Conservation (phyloP, 805 yeast species). For the Kazachstania bromeliacearum region DNA sequence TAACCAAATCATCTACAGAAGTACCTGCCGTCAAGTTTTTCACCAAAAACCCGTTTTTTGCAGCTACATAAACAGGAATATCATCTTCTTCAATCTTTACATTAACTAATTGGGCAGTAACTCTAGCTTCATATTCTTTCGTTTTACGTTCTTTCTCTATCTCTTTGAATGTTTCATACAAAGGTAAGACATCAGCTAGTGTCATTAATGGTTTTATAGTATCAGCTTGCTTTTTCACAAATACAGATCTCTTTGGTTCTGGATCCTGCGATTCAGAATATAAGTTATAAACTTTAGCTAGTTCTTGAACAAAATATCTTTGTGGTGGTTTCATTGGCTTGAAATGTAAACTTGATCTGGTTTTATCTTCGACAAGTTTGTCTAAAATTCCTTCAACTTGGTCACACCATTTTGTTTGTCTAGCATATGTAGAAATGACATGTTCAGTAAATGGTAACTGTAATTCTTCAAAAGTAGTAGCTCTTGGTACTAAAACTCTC, state of each 20-base stretch:
- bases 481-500: constrained; percentile 17
- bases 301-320: constrained; percentile 58
- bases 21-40: constrained; percentile 46
- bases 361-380: constrained; percentile 37
- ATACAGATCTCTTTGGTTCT: constrained; percentile 71
- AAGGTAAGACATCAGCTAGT: constrained; percentile 27
- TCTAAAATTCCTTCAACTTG: constrained; percentile 48
- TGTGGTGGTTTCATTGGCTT: constrained; percentile 66
- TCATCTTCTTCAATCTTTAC: constrained; percentile 14
- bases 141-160: constrained; percentile 28
- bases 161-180: constrained; percentile 37
- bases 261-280: constrained; percentile 70
- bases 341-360: constrained; percentile 44
- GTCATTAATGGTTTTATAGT: constrained; percentile 17
- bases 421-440: constrained; percentile 38
- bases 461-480: constrained; percentile 21
- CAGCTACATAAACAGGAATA: constrained; percentile 11
- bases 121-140: constrained; percentile 22
- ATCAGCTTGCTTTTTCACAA: constrained; percentile 35
- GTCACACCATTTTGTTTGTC: constrained; percentile 61
- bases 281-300: constrained; percentile 50
- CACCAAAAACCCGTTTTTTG: constrained; percentile 46
- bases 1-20: constrained; percentile 37
- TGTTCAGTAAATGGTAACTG: constrained; percentile 37
- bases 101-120: constrained; percentile 18